Evolutionary conservation across 441 rosid genomes (phyloP).

Genomic region (Bruguiera hainesii): DNA sequence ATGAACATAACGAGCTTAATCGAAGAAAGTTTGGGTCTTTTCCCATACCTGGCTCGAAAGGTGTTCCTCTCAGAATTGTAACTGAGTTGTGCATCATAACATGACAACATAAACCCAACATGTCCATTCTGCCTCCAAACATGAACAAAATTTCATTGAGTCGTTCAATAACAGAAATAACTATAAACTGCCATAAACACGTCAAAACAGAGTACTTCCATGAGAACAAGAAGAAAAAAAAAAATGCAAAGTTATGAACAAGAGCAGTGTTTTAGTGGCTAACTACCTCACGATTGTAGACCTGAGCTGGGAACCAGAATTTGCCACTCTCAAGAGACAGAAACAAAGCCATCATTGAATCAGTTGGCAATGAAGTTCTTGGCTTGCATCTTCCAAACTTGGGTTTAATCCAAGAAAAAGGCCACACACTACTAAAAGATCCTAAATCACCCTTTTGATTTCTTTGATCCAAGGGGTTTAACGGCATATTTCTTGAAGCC

Average conservation of each 20-base stretch:
- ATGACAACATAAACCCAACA: conserved; percentile 87
- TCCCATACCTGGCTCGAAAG: conserved; percentile 63
- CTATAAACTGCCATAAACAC: not conserved
- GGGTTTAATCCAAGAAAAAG: conserved; percentile 38
- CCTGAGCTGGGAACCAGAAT: conserved; percentile 85
- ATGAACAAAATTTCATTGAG: not conserved
- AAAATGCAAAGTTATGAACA: not conserved
- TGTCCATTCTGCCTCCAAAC: conserved; percentile 59
- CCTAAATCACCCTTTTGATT: conserved; percentile 25
- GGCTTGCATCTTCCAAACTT: conserved; percentile 24
- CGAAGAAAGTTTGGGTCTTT: not conserved
- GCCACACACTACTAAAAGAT: conserved; percentile 30
- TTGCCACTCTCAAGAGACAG: conserved; percentile 67
- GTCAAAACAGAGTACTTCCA: not conserved
- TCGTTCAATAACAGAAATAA: not conserved
- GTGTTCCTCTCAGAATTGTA: conserved; percentile 57
- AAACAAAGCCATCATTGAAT: conserved; percentile 65
- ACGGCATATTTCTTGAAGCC: conserved; percentile 27
- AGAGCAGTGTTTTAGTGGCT: not conserved
- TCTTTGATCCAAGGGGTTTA: conserved; percentile 19
- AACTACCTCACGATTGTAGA: conserved; percentile 78
- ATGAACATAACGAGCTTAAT: not conserved
- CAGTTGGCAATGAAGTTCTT: conserved; percentile 24
- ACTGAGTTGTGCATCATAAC: conserved; percentile 71
- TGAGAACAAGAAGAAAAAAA: not conserved